phyloP scores from a whole-genome alignment of 208 protist species.

The Crithidia fasciculata region DNA sequence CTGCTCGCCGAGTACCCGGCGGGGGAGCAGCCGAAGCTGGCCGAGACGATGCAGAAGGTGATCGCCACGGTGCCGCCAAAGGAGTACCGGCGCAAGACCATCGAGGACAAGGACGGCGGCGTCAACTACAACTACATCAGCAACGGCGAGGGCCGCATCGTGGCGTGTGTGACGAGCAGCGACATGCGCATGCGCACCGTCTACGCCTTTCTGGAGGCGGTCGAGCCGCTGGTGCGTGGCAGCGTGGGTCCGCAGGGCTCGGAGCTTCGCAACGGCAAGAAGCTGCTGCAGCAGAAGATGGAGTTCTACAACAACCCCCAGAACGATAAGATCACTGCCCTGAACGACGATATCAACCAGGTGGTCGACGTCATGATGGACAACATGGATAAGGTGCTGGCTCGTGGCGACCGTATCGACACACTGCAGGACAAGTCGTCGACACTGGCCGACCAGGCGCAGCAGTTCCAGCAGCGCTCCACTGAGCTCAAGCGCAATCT shows the following conservation, averaged over 20 bases:
- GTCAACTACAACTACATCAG: conserved; percentile 94
- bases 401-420: conserved; percentile 88
- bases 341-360: conserved; percentile 92
- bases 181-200: conserved; percentile 92
- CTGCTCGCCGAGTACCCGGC: conserved; percentile 86
- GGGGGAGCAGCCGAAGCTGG: conserved; percentile 73
- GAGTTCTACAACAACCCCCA: conserved; percentile 94
- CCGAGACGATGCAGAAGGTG: conserved; percentile 90
- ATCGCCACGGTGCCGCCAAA: conserved; percentile 82
- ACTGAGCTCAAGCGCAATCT: conserved; percentile 90
- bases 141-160: conserved; percentile 88
- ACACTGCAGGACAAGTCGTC: conserved; percentile 87
- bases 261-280: conserved; percentile 89
- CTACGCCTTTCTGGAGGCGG: conserved; percentile 90
- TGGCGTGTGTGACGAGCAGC: conserved; percentile 85
- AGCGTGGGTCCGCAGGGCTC: conserved; percentile 48
- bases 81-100: conserved; percentile 89
- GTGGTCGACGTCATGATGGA: conserved; percentile 94
- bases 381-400: conserved; percentile 93
- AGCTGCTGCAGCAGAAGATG: conserved; percentile 93
- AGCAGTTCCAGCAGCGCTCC: conserved; percentile 83
- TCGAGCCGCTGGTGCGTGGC: conserved; percentile 84
- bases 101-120: conserved; percentile 91
- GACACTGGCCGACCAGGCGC: conserved; percentile 81
- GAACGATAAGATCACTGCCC: conserved; percentile 90